Conservation (phyloP, 2,329 filamentous ascomycete species). For the Epicoccum nigrum region DNA sequence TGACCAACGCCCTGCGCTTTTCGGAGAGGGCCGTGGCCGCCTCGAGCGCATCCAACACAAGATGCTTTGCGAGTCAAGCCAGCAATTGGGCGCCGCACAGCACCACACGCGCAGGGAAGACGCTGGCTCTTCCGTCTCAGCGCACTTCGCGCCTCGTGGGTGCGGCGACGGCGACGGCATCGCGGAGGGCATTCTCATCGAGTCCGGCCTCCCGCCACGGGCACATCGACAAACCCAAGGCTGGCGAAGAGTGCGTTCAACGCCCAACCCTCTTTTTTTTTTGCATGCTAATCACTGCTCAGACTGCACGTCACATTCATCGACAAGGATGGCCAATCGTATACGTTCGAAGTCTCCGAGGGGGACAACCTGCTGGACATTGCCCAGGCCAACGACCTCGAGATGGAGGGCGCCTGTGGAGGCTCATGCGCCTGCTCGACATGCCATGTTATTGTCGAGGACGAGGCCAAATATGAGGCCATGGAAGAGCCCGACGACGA, state of each 20-base stretch:
- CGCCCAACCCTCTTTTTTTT: no score
- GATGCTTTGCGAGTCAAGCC: conserved; percentile 22
- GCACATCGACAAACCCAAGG: conserved; percentile 81
- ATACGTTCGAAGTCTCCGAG: conserved; percentile 78
- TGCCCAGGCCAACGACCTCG: conserved; percentile 89
- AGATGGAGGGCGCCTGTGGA: conserved; percentile 98
- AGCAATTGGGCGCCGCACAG: conserved; percentile 22
- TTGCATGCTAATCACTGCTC: neutral
- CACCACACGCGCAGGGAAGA: neutral
- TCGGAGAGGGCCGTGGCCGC: conserved; percentile 9
- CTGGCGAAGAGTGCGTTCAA: conserved; percentile 80
- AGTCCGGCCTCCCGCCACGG: conserved; percentile 70
- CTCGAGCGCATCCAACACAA: conserved; percentile 1
- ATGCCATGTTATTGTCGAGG: conserved; percentile 84
- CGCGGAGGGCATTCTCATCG: conserved; percentile 63
- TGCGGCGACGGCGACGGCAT: neutral
- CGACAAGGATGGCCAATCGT: conserved; percentile 81
- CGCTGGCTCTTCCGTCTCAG: neutral
- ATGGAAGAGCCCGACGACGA: conserved; percentile 63
- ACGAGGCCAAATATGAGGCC: conserved; percentile 75
- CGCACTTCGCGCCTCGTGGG: conserved; percentile 6
- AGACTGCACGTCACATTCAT: conserved; percentile 91
- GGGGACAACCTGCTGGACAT: conserved; percentile 96
- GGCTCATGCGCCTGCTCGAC: conserved; percentile 93
- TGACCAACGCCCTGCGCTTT: conserved; percentile 11